These are phyloP conservation scores for Conticribra weissflogii DNA, from an alignment of 108 stramenopile genomes.

Conservation along the genomic window DNA sequence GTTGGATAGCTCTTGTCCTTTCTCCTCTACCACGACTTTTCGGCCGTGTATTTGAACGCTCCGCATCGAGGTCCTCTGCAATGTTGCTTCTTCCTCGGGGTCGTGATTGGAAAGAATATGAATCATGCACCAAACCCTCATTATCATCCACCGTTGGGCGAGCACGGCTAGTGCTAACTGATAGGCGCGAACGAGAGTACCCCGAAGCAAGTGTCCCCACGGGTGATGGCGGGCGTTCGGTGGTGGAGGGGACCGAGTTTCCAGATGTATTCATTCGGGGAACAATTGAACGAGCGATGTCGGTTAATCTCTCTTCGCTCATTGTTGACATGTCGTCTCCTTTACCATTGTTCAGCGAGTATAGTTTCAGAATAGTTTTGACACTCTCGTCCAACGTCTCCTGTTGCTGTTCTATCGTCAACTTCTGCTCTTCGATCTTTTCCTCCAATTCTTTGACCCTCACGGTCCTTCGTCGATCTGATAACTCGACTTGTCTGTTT, in stretches of 20 bases:
- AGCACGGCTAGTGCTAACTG: no score
- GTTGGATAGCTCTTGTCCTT: constrained; percentile 31
- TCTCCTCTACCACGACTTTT: constrained; percentile 41
- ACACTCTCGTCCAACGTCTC: constrained; percentile 51
- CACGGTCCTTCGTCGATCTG: constrained; percentile 29
- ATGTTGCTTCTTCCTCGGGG: not conserved
- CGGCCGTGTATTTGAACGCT: not conserved
- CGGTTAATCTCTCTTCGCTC: constrained; percentile 42
- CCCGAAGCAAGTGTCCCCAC: constrained; percentile 2
- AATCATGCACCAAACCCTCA: not conserved
- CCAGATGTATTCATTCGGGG: constrained; percentile 8
- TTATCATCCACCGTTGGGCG: constrained; percentile 4
- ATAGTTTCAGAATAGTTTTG: constrained; percentile 48
- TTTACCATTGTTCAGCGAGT: constrained; percentile 42
- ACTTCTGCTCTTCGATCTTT: constrained; percentile 39
- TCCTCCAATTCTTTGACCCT: constrained; percentile 44
- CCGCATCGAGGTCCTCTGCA: not conserved
- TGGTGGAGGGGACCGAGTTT: not conserved
- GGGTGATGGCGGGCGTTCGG: constrained; percentile 1
- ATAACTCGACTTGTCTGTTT: constrained; percentile 35
- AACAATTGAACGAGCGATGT: constrained; percentile 42
- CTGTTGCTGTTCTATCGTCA: constrained; percentile 47
- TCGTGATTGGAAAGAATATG: not conserved
- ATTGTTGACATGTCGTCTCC: constrained; percentile 42
- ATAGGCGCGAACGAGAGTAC: not conserved